Percentiles rank a stretch among this genome's conserved stretches.
Evolutionary conservation across 2,329 filamentous ascomycete genomes (phyloP).

Genomic region (Pseudogymnoascus pannorum): DNA sequence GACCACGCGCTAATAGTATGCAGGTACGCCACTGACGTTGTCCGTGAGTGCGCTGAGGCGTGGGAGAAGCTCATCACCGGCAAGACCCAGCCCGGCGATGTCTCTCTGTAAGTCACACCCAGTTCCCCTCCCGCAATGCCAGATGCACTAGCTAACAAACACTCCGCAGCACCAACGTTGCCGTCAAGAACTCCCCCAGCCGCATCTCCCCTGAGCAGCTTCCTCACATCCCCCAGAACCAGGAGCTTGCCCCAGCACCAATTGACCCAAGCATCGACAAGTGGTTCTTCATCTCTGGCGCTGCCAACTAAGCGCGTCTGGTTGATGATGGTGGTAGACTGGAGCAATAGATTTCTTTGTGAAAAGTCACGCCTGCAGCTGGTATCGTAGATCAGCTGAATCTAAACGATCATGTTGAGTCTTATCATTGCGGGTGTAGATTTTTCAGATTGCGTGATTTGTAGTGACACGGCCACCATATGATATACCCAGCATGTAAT

Average conservation of each 20-base stretch:
- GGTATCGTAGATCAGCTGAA: not conserved
- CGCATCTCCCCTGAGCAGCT: constrained; percentile 64
- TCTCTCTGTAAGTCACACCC: constrained; percentile 64
- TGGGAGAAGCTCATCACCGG: constrained; percentile 95
- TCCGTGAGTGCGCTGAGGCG: constrained; percentile 91
- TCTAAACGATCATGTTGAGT: constrained; percentile 2
- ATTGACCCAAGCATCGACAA: constrained; percentile 98
- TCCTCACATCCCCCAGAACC: constrained; percentile 66
- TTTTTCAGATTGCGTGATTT: not conserved
- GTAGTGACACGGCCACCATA: not conserved
- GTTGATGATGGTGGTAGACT: not conserved
- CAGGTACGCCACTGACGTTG: constrained; percentile 88
- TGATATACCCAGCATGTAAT: not conserved
- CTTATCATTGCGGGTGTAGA: not conserved
- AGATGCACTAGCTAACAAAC: constrained; percentile 27
- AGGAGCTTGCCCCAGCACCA: constrained; percentile 77
- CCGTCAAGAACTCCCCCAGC: constrained; percentile 65
- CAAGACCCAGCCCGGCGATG: constrained; percentile 69
- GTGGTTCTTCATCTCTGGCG: constrained; percentile 99
- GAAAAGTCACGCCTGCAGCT: not conserved
- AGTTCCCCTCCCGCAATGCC: constrained; percentile 4
- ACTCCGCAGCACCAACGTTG: constrained; percentile 65
- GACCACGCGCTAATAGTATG: constrained; percentile 14
- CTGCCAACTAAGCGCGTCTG: constrained; percentile 56
- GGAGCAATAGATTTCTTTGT: constrained; percentile 5